Evolutionary conservation across 2,329 filamentous ascomycete species (phyloP), one percentile per base, ranked within the genome.

Genomic region (Emmonsiellopsis sp.): DNA sequence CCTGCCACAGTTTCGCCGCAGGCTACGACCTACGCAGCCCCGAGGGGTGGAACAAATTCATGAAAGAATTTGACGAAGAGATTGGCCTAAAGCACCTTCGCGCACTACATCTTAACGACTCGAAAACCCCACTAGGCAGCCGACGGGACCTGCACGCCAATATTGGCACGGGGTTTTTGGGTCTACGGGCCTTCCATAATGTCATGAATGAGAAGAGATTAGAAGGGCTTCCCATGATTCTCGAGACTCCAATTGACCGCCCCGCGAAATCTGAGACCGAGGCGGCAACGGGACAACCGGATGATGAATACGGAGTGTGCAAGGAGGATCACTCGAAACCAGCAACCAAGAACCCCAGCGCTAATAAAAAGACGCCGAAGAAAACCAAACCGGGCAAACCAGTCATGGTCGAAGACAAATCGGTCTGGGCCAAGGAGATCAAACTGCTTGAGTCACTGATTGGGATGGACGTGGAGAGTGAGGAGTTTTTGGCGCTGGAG

Each of bases 141-240:
- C 82, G 89, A 59, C 83, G 91, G 41, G 93, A 98, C 67, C 73
- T 97, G 2, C 93, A 98, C 70, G 90, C 92, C 59, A 97, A 96
- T 67, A 97, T 98, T 58, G 93, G 93, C 30, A 94, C 90, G 0
- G 93, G 93, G 1, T 98, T 94, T 66, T 78, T 98, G 0, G 93
- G 93, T 0, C 78, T 98, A 13, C 81, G 87, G 20, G 87, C 91
- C 2, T 98, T 98, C 70, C 89, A 95, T 72, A 89, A 85, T 65
- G 74, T 98, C 55, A 85, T 97, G 77, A 97, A 97, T 68, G 83
- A 89, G 63, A 75, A 79, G 30, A 76, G 82, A 1, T 86, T 97
- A 55, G 80, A 86, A 60, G 82, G 82, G 30, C 71, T 96, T 63
- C 93, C 93, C 3, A 89, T 98, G 82, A 84, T 98, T 1, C 79